phyloP scores from a whole-genome alignment of 2,329 filamentous ascomycete species.

The Alternaria hordeiaustralica region DNA sequence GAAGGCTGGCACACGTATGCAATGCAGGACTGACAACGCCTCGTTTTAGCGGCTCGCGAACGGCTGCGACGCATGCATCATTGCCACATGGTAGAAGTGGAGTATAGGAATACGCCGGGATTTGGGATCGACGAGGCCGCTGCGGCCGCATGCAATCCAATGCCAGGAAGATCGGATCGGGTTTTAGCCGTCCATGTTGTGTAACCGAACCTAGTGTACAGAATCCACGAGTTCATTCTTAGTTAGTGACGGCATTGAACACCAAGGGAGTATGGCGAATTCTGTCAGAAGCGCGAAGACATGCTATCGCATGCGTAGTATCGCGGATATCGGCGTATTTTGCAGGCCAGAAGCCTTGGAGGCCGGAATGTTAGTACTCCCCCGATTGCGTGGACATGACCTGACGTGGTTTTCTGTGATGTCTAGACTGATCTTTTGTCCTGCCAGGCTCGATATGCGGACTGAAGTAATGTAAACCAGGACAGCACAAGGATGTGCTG shows the following conservation, averaged over 20 bases:
- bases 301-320: neutral
- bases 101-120: neutral
- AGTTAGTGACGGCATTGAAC: neutral
- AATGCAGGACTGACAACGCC: neutral
- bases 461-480: neutral
- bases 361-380: neutral
- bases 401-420: neutral
- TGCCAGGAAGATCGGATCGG: conserved; percentile 5
- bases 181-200: conserved; percentile 6
- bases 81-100: conserved; percentile 16
- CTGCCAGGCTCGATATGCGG: neutral
- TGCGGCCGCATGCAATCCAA: conserved; percentile 3
- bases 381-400: neutral
- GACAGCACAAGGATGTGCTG: neutral
- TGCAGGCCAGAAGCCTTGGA: neutral
- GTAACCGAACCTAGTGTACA: conserved; percentile 1
- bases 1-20: neutral
- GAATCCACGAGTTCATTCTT: neutral
- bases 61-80: neutral
- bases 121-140: conserved; percentile 4
- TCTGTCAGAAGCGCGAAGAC: neutral
- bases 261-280: neutral
- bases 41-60: conserved; percentile 1
- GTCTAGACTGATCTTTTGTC: neutral
- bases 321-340: neutral